Percentiles rank a stretch among this genome's conserved stretches.
Conservation (phyloP, 352 stramenopile genomes). For the Phytophthora colocasiae region DNA sequence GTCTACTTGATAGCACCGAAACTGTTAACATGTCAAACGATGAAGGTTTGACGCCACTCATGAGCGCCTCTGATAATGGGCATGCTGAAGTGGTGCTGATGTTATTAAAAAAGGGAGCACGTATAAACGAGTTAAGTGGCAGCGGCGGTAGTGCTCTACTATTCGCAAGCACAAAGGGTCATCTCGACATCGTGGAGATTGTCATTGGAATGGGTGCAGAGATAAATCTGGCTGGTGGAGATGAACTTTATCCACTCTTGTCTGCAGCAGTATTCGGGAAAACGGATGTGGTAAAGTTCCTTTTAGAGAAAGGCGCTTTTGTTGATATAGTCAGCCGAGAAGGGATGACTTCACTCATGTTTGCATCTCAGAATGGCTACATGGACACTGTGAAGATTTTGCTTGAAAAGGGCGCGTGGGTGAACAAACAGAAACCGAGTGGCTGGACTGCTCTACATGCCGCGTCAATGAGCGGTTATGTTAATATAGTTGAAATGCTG, state of each 20-base stretch:
- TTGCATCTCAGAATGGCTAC: neutral
- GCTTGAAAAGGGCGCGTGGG: neutral
- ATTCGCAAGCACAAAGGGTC: neutral
- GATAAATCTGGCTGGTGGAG: neutral
- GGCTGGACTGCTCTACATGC: too few relatives aligned
- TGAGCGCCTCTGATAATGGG: slow-evolving; percentile 2
- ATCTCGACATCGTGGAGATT: neutral
- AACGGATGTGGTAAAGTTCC: neutral
- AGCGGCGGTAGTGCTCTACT: neutral
- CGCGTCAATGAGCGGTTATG: too few relatives aligned
- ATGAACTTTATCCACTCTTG: neutral
- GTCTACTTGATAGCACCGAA: neutral
- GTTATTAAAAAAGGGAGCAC: slow-evolving; percentile 1
- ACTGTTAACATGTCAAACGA: neutral
- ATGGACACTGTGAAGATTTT: neutral
- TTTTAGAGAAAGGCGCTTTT: neutral
- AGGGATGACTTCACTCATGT: neutral
- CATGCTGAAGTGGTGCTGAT: neutral
- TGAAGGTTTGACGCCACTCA: slow-evolving; percentile 1
- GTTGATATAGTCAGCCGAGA: neutral
- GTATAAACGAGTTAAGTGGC: neutral
- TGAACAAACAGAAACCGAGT: too few relatives aligned
- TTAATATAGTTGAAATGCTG: too few relatives aligned
- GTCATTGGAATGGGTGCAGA: neutral
- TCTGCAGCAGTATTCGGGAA: neutral